Percentiles rank a stretch among this genome's conserved stretches.
These are phyloP conservation scores for Entelexis sorbosivorans DNA, from an alignment of 1,139 yeast genomes.

Conservation along the genomic window DNA sequence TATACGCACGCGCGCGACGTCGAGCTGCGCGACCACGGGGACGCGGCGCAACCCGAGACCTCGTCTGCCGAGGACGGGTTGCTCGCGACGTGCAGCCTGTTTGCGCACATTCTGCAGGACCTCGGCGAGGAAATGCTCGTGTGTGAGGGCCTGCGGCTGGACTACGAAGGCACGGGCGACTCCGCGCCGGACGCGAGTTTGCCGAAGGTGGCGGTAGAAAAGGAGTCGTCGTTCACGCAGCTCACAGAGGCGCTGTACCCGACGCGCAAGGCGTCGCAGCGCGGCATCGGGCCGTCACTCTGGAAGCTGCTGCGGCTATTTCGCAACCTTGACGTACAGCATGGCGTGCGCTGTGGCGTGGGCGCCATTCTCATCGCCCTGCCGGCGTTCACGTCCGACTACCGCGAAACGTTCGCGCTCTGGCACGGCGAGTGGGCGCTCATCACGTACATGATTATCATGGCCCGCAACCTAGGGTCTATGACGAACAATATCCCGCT, in stretches of 20 bases:
- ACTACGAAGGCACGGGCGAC: not conserved
- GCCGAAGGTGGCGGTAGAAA: not conserved
- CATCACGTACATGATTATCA: slow-evolving; percentile 68
- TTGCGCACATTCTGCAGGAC: slow-evolving; percentile 52
- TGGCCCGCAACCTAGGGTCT: slow-evolving; percentile 82
- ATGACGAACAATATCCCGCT: slow-evolving; percentile 70
- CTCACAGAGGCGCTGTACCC: slow-evolving; percentile 20
- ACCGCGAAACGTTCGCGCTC: slow-evolving; percentile 44
- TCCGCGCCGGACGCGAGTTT: not conserved
- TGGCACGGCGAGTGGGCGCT: slow-evolving; percentile 85
- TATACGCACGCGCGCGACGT: slow-evolving; percentile 11
- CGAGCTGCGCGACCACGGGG: not conserved
- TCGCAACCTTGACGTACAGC: slow-evolving; percentile 57
- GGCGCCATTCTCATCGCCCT: slow-evolving; percentile 60
- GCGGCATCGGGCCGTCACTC: slow-evolving; percentile 18
- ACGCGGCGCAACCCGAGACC: not conserved
- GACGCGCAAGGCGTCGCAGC: slow-evolving; percentile 5
- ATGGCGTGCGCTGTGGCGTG: slow-evolving; percentile 67
- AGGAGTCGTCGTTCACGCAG: slow-evolving; percentile 7
- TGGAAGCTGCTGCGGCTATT: slow-evolving; percentile 17
- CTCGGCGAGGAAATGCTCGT: slow-evolving; percentile 42
- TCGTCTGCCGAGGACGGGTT: slow-evolving; percentile 5
- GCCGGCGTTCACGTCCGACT: slow-evolving; percentile 54
- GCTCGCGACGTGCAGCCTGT: slow-evolving; percentile 73
- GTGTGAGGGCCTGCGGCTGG: not conserved